Base-by-base conservation (phyloP, 179 eudicot genomes). In the Beta corolliflora region DNA sequence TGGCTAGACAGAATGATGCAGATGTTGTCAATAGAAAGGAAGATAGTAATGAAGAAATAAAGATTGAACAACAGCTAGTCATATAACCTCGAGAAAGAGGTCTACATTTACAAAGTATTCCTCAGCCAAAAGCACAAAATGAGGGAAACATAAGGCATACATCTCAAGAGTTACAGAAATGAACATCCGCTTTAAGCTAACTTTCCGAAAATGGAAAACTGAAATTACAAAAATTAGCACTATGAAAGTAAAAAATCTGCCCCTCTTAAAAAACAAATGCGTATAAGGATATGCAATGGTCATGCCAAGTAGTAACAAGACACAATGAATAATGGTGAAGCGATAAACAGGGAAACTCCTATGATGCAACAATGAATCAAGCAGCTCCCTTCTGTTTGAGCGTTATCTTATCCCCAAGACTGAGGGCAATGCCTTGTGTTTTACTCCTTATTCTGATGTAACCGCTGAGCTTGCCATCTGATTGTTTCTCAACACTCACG, bases 321-420 rank as follows among this genome's bases (percentile, higher is more conserved):
- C 84, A 65, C 31, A 73, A 66, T 56, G 81, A 79, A 83, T 78
- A 45, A 77, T 81, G 73, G 75, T 61, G 85, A 83, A 83, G 87
- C 81, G 41, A 45, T 13, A 74, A 80, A 19, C 61, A 78, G 83
- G 79, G 78, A 75, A 77, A 71, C 87, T 79, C 71, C 23, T 76
- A 82, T 60, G 52, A 31, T 45, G 56, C 64, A 46, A 36, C 53
- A 68, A 56, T 9, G 58, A 36, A 66, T 86, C 82, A 88, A 80
- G 84, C 78, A 50, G 86, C 85, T 76, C 93, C 91, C 83, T 89
- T 90, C 81, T 89, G 93, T 81, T 92, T 89, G 3, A 92, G 88
- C 19, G 92, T 91, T 83, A 92, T 96, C 90, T 96, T 96, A 89
- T 96, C 98, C 67, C 99, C 99, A 31, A 94, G 91, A 85, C 97